Evolutionary conservation across 257 asterid species (phyloP).

Genomic region (Solanum acaule): DNA sequence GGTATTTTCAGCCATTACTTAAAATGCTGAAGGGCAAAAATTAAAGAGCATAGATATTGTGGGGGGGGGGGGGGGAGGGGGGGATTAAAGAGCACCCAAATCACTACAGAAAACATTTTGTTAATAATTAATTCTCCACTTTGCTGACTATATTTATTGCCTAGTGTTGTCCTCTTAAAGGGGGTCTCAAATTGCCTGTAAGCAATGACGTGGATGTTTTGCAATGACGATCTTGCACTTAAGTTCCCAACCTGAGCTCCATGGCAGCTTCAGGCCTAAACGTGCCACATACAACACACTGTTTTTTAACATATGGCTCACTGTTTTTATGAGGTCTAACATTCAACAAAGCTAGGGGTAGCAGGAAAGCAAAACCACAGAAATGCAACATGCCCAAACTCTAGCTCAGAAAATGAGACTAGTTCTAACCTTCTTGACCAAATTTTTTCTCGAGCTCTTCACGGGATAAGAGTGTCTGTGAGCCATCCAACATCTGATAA

Average conservation of each 20-base stretch:
- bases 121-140: neutral
- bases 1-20: too few relatives aligned
- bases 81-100: neutral
- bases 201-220: neutral
- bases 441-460: slow-evolving; percentile 66
- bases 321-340: neutral
- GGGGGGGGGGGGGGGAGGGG: too few relatives aligned
- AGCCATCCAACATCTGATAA: slow-evolving; percentile 69
- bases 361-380: neutral
- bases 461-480: slow-evolving; percentile 70
- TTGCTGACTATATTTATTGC: neutral
- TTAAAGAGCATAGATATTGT: too few relatives aligned
- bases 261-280: neutral
- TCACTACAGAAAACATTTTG: neutral
- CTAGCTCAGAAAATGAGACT: neutral
- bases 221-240: neutral
- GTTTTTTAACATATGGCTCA: neutral
- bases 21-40: too few relatives aligned
- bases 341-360: neutral
- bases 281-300: neutral
- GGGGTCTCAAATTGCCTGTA: neutral
- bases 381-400: neutral
- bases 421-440: slow-evolving; percentile 59
- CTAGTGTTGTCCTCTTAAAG: neutral
- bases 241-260: neutral